A percentile compares a stretch with the other conserved stretches of the same genome.
Conservation (phyloP, 192 early-diverging fungal species). For the Coemansia sp. region DNA sequence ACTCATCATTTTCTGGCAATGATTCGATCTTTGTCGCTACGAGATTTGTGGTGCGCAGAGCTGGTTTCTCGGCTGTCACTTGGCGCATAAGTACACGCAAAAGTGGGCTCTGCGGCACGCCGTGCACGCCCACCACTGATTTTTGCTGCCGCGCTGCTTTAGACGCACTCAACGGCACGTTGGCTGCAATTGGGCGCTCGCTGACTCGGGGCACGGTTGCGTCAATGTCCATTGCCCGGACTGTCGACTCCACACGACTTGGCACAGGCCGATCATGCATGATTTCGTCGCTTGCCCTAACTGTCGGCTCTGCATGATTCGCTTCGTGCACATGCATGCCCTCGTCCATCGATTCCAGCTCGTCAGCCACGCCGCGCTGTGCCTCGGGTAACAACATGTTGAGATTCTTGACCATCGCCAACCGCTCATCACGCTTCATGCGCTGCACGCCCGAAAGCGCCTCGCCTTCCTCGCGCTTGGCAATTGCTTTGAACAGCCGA, state of each 20-base stretch:
- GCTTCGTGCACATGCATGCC: neutral
- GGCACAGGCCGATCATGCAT: neutral
- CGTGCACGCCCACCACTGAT: slow-evolving; percentile 22
- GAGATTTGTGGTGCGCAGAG: neutral
- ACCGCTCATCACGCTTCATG: slow-evolving; percentile 37
- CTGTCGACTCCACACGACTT: neutral
- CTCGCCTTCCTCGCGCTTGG: slow-evolving; percentile 18
- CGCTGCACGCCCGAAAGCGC: slow-evolving; percentile 18
- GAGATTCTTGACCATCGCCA: slow-evolving; percentile 37
- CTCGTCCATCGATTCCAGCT: slow-evolving; percentile 19
- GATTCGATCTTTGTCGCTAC: neutral
- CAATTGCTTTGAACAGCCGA: slow-evolving; percentile 30
- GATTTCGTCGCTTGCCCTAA: neutral
- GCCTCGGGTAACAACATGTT: slow-evolving; percentile 42
- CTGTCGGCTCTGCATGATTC: neutral
- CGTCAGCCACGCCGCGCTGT: slow-evolving; percentile 32
- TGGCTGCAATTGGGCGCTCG: neutral
- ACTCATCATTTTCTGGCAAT: too few relatives aligned
- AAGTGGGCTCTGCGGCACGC: slow-evolving; percentile 24
- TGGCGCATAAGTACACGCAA: slow-evolving; percentile 40
- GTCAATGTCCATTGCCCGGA: neutral
- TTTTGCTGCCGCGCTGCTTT: slow-evolving; percentile 25
- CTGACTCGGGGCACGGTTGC: neutral
- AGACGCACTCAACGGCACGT: slow-evolving; percentile 29
- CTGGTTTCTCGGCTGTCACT: slow-evolving; percentile 20